Evolutionary conservation across 148 eudicot species (phyloP).

Genomic region (Mesembryanthemum crystallinum): DNA sequence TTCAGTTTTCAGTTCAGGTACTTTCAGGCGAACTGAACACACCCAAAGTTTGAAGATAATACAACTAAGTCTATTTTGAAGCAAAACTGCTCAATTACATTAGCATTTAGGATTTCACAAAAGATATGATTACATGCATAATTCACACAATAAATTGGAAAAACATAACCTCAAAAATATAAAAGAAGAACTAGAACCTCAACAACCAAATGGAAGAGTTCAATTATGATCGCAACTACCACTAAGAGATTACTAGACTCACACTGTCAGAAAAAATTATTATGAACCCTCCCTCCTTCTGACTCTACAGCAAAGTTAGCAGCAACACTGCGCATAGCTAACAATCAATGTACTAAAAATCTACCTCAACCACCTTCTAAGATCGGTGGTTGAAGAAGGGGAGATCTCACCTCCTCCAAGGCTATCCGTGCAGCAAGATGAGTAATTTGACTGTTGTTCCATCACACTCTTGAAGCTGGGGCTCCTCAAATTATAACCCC

Average conservation of each 20-base stretch:
- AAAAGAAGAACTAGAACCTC: not conserved
- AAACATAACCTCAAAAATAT: not conserved
- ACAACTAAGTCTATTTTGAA: no score
- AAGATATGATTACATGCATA: conserved; percentile 22
- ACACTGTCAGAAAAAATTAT: conserved; percentile 6
- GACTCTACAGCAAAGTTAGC: conserved; percentile 4
- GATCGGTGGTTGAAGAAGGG: conserved; percentile 71
- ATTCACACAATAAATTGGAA: conserved; percentile 3
- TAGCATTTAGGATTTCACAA: conserved; percentile 13
- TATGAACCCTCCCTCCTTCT: conserved; percentile 1
- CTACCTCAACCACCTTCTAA: conserved; percentile 66
- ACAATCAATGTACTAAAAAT: conserved; percentile 22
- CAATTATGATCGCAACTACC: conserved; percentile 21
- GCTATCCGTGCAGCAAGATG: conserved; percentile 73
- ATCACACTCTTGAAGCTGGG: conserved; percentile 66
- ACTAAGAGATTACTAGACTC: conserved; percentile 12
- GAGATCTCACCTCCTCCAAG: conserved; percentile 74
- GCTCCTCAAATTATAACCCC: conserved; percentile 46
- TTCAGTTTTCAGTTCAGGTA: no score
- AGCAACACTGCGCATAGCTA: conserved; percentile 1
- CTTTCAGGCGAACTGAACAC: no score
- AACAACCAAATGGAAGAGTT: conserved; percentile 14
- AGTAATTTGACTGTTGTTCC: conserved; percentile 68
- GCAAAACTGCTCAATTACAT: conserved; percentile 12
- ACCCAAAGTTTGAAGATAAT: no score